Evolutionary conservation across 106 monocot genomes (phyloP).

Genomic region (Agapanthus africanus): DNA sequence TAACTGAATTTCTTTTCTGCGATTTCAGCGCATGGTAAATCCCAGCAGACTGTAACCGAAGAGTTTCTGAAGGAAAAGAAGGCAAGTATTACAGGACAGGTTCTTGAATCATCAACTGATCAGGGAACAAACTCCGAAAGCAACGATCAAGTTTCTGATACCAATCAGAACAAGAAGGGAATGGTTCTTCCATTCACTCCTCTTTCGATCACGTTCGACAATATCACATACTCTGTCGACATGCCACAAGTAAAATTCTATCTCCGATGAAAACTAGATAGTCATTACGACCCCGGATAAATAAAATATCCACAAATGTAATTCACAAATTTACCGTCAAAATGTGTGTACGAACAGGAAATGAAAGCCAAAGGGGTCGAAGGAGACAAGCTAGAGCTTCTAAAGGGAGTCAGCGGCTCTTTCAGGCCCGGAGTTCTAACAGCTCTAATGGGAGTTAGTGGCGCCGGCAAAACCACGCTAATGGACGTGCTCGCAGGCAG

Average conservation of each 20-base stretch:
- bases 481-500: conserved; percentile 20
- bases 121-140: background rate
- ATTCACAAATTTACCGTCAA: too few relatives aligned
- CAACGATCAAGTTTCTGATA: background rate
- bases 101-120: conserved; percentile 7
- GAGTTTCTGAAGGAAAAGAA: conserved; percentile 21
- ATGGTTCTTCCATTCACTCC: conserved; percentile 23
- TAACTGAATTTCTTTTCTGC: background rate
- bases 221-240: conserved; percentile 19
- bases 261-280: background rate
- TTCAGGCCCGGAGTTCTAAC: conserved; percentile 21
- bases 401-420: conserved; percentile 18
- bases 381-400: conserved; percentile 10
- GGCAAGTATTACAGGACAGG: conserved; percentile 16
- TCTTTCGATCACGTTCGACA: conserved; percentile 19
- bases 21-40: conserved; percentile 19
- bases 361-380: conserved; percentile 12
- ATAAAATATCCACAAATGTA: too few relatives aligned
- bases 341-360: too few relatives aligned
- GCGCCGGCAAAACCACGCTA: conserved; percentile 19
- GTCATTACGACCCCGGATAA: too few relatives aligned
- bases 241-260: conserved; percentile 20
- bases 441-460: conserved; percentile 23
- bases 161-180: conserved; percentile 11
- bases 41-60: conserved; percentile 23